Evolutionary conservation across 106 monocot species (phyloP), one percentile per base, ranked within the genome.

Genomic region (Dendrobium chrysotoxum): DNA sequence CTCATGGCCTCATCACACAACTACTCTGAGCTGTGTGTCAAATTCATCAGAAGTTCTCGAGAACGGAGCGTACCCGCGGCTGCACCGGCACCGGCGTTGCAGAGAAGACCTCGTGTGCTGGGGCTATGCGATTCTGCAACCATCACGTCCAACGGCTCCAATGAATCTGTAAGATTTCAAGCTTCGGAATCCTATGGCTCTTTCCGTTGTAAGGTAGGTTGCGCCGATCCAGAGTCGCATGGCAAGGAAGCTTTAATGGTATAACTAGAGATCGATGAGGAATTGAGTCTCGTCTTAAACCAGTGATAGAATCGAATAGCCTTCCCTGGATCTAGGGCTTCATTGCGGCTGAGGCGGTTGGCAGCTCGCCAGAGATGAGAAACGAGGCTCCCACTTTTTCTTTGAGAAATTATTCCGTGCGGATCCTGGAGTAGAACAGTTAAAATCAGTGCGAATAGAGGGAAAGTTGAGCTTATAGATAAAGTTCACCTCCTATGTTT

Each of bases 41-140:
- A 46, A 70, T 35, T 70, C 30, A 70, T 30, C 41, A 28, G 41
- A 31, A 35, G 23, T 11, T 16, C 31, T 13, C 70, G 13, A 70
- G n/a, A 26, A 13, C 28, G 53, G 0, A 40, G 7, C 44, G 20
- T 58, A 91, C 91, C 91, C 35, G 91, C 91, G 1, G 89, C 87
- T 47, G 91, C 91, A 25, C 91, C 91, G 21, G 91, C 86, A 12
- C 75, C 86, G 39, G 91, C 91, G 77, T 89, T 83, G 83, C 87
- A 89, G 31, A 87, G 82, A n/a, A 91, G 78, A 28, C 82, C 86
- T 80, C 85, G 78, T 28, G 88, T n/a, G n/a, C n/a, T n/a, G n/a
- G n/a, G n/a, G 38, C 28, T 75, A 38, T 72, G 54, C 17, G 65
- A 67, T 28, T 82, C 81, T 54, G 78, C 82, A 31, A 79, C 76